Percentiles rank a stretch among this genome's conserved stretches.
Evolutionary conservation across 352 stramenopile genomes (phyloP).

Genomic region (Phytophthora fragariae): DNA sequence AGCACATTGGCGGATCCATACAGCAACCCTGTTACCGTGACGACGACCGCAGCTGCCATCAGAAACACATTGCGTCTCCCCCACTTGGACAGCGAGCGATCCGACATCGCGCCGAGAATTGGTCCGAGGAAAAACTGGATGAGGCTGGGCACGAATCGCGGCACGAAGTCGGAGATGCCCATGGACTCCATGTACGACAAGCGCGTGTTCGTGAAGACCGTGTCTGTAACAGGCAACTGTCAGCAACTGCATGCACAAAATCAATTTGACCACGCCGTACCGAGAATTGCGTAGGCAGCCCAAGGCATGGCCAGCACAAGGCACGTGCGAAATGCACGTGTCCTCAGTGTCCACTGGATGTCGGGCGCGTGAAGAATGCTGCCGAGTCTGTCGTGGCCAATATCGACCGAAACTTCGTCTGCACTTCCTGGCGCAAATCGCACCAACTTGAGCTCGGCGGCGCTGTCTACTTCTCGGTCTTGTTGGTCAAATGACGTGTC

Average conservation of each 20-base stretch:
- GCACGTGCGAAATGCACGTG: slow-evolving; percentile 55
- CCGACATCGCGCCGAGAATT: slow-evolving; percentile 75
- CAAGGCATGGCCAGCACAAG: slow-evolving; percentile 80
- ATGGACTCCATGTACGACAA: slow-evolving; percentile 78
- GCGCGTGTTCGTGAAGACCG: slow-evolving; percentile 74
- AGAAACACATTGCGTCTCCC: slow-evolving; percentile 77
- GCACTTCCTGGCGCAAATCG: slow-evolving; percentile 22
- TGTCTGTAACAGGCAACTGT: slow-evolving; percentile 44
- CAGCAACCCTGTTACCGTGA: slow-evolving; percentile 63
- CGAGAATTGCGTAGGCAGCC: slow-evolving; percentile 74
- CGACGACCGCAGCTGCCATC: slow-evolving; percentile 51
- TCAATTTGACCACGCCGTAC: slow-evolving; percentile 31
- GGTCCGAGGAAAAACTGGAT: slow-evolving; percentile 73
- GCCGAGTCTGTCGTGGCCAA: slow-evolving; percentile 15
- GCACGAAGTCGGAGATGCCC: slow-evolving; percentile 65
- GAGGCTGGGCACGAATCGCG: slow-evolving; percentile 70
- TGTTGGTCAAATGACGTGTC: background rate
- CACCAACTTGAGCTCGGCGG: slow-evolving; percentile 18
- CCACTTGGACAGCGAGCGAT: slow-evolving; percentile 76
- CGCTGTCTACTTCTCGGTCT: background rate
- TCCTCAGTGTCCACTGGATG: slow-evolving; percentile 35
- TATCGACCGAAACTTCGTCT: slow-evolving; percentile 17
- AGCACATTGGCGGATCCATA: slow-evolving; percentile 73
- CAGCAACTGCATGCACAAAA: slow-evolving; percentile 7
- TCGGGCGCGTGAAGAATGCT: slow-evolving; percentile 9